A percentile compares a stretch with the other conserved stretches of the same genome.
Evolutionary conservation across 2,329 filamentous ascomycete species (phyloP).

Genomic region (Ascomycota sp.): DNA sequence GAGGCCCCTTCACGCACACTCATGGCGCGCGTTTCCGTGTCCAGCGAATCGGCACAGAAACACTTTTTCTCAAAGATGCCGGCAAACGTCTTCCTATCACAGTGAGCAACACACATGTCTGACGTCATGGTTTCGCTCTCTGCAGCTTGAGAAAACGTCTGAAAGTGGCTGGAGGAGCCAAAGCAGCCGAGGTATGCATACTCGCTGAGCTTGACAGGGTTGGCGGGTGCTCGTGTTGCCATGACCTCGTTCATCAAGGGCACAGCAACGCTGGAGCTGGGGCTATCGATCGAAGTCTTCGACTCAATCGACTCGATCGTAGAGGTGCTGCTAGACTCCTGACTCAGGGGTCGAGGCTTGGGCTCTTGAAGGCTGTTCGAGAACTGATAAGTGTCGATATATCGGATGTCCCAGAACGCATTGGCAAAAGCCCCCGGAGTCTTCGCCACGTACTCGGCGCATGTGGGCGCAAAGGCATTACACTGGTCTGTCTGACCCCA

Average conservation of each 20-base stretch:
- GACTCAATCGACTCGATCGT: neutral
- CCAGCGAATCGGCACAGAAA: slow-evolving; percentile 23
- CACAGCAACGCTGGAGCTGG: neutral
- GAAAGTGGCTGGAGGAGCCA: slow-evolving; percentile 15
- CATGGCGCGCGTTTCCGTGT: slow-evolving; percentile 16
- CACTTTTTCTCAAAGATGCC: slow-evolving; percentile 20
- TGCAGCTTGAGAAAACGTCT: slow-evolving; percentile 12
- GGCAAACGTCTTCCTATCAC: slow-evolving; percentile 15
- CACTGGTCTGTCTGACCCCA: slow-evolving; percentile 21
- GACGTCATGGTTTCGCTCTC: slow-evolving; percentile 18
- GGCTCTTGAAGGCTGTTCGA: slow-evolving; percentile 1
- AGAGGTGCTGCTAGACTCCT: neutral
- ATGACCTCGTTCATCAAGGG: slow-evolving; percentile 1
- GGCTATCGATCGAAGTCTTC: neutral
- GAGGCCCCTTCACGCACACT: slow-evolving; percentile 4
- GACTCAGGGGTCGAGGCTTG: too few species aligned
- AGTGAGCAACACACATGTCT: slow-evolving; percentile 17
- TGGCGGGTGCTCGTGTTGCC: slow-evolving; percentile 5
- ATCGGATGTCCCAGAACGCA: slow-evolving; percentile 31
- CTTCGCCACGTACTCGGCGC: slow-evolving; percentile 23
- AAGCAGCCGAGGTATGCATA: slow-evolving; percentile 21
- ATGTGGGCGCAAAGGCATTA: slow-evolving; percentile 19
- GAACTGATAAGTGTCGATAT: slow-evolving; percentile 25
- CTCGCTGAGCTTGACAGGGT: slow-evolving; percentile 12
- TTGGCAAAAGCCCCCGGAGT: slow-evolving; percentile 22